These are phyloP conservation scores for Linnemannia exigua DNA, from an alignment of 192 early-diverging fungal genomes.

Conservation along the genomic window DNA sequence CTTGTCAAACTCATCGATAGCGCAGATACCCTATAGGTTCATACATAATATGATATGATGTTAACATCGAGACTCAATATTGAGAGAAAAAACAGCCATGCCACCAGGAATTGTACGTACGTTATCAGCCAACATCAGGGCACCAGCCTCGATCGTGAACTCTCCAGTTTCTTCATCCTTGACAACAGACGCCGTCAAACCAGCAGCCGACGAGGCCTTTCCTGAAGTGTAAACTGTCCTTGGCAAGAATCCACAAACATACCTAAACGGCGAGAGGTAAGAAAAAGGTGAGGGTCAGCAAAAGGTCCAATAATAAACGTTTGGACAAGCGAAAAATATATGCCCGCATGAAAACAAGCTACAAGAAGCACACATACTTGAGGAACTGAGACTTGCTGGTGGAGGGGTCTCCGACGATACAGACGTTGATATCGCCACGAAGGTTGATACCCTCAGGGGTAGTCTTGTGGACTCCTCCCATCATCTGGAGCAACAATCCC, in stretches of 20 bases:
- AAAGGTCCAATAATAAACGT: background rate
- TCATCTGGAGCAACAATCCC: conserved; percentile 91
- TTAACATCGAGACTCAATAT: conserved; percentile 10
- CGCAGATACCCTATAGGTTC: conserved; percentile 88
- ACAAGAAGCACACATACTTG: conserved; percentile 68
- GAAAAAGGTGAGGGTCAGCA: background rate
- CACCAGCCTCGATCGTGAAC: conserved; percentile 97
- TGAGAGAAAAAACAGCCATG: background rate
- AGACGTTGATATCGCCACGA: conserved; percentile 98
- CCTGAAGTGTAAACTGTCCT: conserved; percentile 97
- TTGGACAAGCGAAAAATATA: background rate
- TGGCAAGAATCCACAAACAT: conserved; percentile 91
- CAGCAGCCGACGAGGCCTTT: conserved; percentile 95
- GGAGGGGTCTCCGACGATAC: conserved; percentile 95
- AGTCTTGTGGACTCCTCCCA: conserved; percentile 96
- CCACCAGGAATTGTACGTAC: conserved; percentile 56
- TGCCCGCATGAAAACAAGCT: background rate
- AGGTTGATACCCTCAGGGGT: conserved; percentile 94
- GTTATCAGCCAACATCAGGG: conserved; percentile 97
- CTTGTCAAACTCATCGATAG: conserved; percentile 99
- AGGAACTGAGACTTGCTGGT: conserved; percentile 97
- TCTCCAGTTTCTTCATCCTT: conserved; percentile 99
- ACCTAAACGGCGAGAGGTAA: conserved; percentile 68
- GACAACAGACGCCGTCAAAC: conserved; percentile 94
- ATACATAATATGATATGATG: background rate